Conservation (phyloP, 129 eudicot genomes). For the carrot (Daucus carota) region DH1_v3.0 NC_030387.2:27041001-27041500, state of each 20-base stretch:
- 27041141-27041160: conserved; percentile 44
- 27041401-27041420: conserved; percentile 23
- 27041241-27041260: conserved; percentile 33
- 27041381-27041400: conserved; percentile 63
- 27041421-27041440: conserved; percentile 1
- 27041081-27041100: conserved; percentile 23
- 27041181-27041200: conserved; percentile 75
- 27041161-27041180: conserved; percentile 51
- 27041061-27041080: conserved; percentile 20
- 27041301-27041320: conserved; percentile 22
- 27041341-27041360: conserved; percentile 76
- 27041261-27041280: conserved; percentile 28
- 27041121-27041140: conserved; percentile 32
- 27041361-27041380: conserved; percentile 94
- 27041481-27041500: conserved; percentile 85
- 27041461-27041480: conserved; percentile 64
- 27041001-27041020: conserved; percentile 27
- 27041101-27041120: conserved; percentile 29
- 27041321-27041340: conserved; percentile 25
- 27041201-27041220: conserved; percentile 79
- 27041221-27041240: conserved; percentile 87
- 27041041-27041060: conserved; percentile 26
- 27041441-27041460: conserved; percentile 45
- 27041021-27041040: conserved; percentile 27
- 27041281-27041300: conserved; percentile 22